These are phyloP conservation scores for Morella rubra DNA, from an alignment of 306 rosid genomes.

Conservation along the genomic window DNA sequence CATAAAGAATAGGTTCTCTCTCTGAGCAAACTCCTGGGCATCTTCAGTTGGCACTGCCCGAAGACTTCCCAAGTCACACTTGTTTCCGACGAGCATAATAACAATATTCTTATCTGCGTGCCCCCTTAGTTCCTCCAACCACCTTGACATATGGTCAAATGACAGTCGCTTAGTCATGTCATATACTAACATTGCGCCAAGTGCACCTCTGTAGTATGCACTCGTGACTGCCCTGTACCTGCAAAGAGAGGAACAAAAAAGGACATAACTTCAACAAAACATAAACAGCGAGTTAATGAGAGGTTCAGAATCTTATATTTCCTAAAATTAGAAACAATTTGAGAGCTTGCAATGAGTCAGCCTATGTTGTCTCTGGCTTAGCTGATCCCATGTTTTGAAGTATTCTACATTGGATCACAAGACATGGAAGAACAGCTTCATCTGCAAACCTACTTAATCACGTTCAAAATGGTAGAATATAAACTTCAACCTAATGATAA, in stretches of 20 bases:
- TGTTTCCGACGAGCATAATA: constrained; percentile 85
- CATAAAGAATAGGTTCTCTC: constrained; percentile 91
- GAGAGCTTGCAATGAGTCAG: neutral
- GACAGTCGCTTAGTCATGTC: constrained; percentile 91
- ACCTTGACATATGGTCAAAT: constrained; percentile 83
- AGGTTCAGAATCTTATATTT: neutral
- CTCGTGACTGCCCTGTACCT: constrained; percentile 92
- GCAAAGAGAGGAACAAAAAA: neutral
- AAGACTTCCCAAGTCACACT: constrained; percentile 70
- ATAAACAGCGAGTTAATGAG: neutral
- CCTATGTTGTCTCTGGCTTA: neutral
- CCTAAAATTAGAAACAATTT: neutral
- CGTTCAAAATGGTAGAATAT: no score
- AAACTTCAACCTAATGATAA: no score
- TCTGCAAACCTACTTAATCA: neutral
- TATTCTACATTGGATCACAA: neutral
- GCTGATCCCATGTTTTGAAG: neutral
- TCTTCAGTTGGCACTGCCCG: constrained; percentile 93
- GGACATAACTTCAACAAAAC: constrained; percentile 7
- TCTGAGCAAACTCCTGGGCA: constrained; percentile 85
- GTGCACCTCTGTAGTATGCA: constrained; percentile 92
- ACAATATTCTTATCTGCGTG: constrained; percentile 81
- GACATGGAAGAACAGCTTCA: neutral
- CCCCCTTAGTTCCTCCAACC: constrained; percentile 83
- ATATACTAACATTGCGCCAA: constrained; percentile 87